phyloP scores from a whole-genome alignment of 1,284 basidiomycete species.

The Malassezia psittaci region DNA sequence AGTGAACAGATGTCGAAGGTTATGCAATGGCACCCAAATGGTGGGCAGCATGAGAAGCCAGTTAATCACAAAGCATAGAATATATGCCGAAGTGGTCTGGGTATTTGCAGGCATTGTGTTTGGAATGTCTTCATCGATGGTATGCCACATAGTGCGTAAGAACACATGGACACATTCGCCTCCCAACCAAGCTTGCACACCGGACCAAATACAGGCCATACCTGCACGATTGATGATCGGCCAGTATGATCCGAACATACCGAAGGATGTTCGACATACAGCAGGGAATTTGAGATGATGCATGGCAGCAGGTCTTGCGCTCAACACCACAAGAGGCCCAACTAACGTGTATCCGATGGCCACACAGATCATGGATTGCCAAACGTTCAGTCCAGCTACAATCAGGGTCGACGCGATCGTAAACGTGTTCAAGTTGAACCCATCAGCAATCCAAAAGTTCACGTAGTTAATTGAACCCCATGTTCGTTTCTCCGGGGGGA shows the following conservation, averaged over 20 bases:
- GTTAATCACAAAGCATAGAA: conserved; percentile 75
- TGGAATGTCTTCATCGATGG: conserved; percentile 57
- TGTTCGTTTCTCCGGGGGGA: conserved; percentile 23
- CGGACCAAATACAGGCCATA: conserved; percentile 59
- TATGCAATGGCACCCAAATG: conserved; percentile 70
- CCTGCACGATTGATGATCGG: conserved; percentile 63
- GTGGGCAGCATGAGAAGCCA: conserved; percentile 68
- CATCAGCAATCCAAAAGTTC: conserved; percentile 41
- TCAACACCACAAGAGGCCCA: conserved; percentile 65
- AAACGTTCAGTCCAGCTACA: conserved; percentile 27
- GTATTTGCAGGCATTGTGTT: conserved; percentile 62
- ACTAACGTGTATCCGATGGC: conserved; percentile 61
- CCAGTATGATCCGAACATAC: conserved; percentile 70
- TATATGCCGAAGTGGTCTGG: conserved; percentile 61
- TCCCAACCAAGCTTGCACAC: conserved; percentile 52
- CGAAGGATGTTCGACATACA: conserved; percentile 61
- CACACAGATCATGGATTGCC: conserved; percentile 31
- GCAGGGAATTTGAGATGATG: conserved; percentile 63
- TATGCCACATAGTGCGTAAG: conserved; percentile 58
- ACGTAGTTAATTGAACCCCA: conserved; percentile 29
- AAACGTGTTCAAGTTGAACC: conserved; percentile 35
- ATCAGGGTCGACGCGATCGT: conserved; percentile 7
- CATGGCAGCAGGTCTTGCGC: conserved; percentile 61
- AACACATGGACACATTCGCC: conserved; percentile 61
- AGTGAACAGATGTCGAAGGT: conserved; percentile 65